A percentile compares a stretch with the other conserved stretches of the same genome.
Conservation (phyloP, 2,329 filamentous ascomycete species). For the Alternaria ventricosa region DNA sequence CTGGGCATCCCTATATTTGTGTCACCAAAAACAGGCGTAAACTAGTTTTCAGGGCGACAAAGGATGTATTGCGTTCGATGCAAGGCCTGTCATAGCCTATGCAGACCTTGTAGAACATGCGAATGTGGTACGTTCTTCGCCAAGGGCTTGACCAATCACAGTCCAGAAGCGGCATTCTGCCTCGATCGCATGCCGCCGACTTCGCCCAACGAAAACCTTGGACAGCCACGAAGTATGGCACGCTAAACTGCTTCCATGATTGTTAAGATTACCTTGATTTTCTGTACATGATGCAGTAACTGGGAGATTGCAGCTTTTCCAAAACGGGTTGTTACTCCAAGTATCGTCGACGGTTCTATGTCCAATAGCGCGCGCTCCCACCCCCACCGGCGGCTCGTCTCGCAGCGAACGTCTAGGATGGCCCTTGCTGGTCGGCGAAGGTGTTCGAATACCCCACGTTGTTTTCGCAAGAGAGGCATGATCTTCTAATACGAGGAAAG, state of each 20-base stretch:
- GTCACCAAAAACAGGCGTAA: neutral
- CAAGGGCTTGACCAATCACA: slow-evolving; percentile 31
- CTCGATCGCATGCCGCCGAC: slow-evolving; percentile 34
- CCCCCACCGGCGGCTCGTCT: slow-evolving; percentile 25
- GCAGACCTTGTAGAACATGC: slow-evolving; percentile 35
- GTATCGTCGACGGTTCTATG: neutral
- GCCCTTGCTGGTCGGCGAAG: neutral
- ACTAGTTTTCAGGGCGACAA: slow-evolving; percentile 4
- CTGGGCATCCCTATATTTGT: neutral
- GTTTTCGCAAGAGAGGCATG: too few species aligned
- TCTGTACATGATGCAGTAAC: neutral
- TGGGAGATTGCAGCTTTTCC: neutral
- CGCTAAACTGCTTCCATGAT: slow-evolving; percentile 21
- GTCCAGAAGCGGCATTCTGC: slow-evolving; percentile 24
- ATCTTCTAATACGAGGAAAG: too few species aligned
- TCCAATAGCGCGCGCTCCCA: slow-evolving; percentile 13
- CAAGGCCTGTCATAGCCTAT: slow-evolving; percentile 21
- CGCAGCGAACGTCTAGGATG: slow-evolving; percentile 17
- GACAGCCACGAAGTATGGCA: slow-evolving; percentile 15
- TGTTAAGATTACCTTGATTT: neutral
- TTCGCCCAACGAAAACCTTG: slow-evolving; percentile 31
- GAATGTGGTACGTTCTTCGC: slow-evolving; percentile 27
- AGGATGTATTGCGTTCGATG: slow-evolving; percentile 18
- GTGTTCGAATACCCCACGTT: neutral
- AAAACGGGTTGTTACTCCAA: neutral